Conservation (phyloP, 2,329 filamentous ascomycete genomes). For the Cytospora leucostoma region DNA sequence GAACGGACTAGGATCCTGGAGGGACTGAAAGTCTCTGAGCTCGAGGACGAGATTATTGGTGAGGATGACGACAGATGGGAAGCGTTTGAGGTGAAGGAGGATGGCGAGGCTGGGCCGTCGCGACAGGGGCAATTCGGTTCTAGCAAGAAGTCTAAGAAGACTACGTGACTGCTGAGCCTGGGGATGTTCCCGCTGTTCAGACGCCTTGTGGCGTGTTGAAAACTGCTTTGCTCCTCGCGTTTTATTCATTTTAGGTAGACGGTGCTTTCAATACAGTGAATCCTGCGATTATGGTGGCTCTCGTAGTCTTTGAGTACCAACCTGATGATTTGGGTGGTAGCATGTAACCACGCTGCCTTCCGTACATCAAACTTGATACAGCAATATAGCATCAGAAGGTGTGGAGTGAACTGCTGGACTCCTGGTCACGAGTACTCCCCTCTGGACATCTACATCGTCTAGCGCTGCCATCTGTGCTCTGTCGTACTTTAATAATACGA, state of each 20-base stretch:
- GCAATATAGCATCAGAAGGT: not conserved
- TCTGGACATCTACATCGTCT: not conserved
- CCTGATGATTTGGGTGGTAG: too few species aligned
- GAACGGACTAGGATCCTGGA: slow-evolving; percentile 48
- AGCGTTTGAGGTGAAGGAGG: slow-evolving; percentile 20
- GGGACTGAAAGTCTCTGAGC: slow-evolving; percentile 45
- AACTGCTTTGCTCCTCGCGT: too few species aligned
- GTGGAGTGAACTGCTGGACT: not conserved
- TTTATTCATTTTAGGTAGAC: too few species aligned
- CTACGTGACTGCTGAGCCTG: not conserved
- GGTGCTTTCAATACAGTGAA: too few species aligned
- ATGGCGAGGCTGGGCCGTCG: slow-evolving; percentile 13
- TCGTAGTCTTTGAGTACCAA: too few species aligned
- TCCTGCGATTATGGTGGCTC: too few species aligned
- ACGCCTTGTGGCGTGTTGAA: too few species aligned
- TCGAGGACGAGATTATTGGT: slow-evolving; percentile 39
- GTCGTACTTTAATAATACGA: slow-evolving; percentile 27
- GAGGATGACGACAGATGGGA: slow-evolving; percentile 25
- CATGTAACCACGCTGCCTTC: too few species aligned
- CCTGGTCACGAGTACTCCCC: not conserved
- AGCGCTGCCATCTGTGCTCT: not conserved
- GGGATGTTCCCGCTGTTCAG: not conserved
- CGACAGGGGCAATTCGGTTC: slow-evolving; percentile 6
- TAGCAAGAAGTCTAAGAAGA: not conserved
- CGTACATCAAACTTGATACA: not conserved